phyloP scores from a whole-genome alignment of 371 early-diverging fungal species.

The Mucor irregularis region DNA sequence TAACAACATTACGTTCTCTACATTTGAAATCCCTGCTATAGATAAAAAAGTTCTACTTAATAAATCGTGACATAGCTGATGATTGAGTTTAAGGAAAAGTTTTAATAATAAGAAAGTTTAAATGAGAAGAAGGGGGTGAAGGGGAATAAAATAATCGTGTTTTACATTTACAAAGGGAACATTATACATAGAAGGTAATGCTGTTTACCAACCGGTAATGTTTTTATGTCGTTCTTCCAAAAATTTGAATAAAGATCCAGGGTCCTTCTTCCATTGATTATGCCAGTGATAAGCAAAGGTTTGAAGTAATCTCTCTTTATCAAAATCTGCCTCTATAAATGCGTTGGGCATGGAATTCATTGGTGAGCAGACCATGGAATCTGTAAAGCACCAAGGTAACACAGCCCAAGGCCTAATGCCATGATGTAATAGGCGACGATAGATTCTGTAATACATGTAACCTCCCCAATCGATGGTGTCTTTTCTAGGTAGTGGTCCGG shows the following conservation, averaged over 20 bases:
- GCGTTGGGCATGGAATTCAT: slow-evolving; percentile 56
- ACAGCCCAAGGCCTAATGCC: slow-evolving; percentile 50
- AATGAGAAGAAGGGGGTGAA: too few relatives aligned
- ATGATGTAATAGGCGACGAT: slow-evolving; percentile 45
- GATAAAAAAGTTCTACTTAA: too few relatives aligned
- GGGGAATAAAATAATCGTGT: too few relatives aligned
- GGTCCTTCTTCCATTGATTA: slow-evolving; percentile 56
- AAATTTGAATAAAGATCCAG: slow-evolving; percentile 48
- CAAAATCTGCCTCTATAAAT: slow-evolving; percentile 48
- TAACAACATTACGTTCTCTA: too few relatives aligned
- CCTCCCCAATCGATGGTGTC: slow-evolving; percentile 57
- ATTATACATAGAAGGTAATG: too few relatives aligned
- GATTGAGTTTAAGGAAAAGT: too few relatives aligned
- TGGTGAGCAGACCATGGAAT: slow-evolving; percentile 50
- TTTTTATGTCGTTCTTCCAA: slow-evolving; percentile 45
- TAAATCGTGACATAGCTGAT: too few relatives aligned
- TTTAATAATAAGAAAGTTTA: too few relatives aligned
- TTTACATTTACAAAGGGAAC: too few relatives aligned
- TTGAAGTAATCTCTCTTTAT: slow-evolving; percentile 38
- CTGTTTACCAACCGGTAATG: slow-evolving; percentile 42
- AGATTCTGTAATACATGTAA: slow-evolving; percentile 52
- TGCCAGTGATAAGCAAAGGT: slow-evolving; percentile 61
- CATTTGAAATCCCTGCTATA: too few relatives aligned
- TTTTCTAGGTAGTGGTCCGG: slow-evolving; percentile 49
- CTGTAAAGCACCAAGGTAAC: slow-evolving; percentile 58